phyloP scores from a whole-genome alignment of 1,284 basidiomycete genomes.

The Ganoderma resinaceum region DNA sequence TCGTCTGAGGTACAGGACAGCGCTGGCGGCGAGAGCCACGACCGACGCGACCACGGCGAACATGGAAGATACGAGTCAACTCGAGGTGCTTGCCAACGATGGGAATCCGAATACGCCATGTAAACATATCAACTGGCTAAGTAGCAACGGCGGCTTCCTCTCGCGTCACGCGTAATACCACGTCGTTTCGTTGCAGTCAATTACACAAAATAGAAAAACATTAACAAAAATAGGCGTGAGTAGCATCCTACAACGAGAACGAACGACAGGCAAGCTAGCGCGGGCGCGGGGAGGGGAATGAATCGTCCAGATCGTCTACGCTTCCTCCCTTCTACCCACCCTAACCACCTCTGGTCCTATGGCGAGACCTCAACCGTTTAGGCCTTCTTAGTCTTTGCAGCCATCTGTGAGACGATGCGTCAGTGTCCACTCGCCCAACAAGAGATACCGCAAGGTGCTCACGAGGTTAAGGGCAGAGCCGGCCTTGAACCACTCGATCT shows the following conservation, averaged over 20 bases:
- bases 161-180: slow-evolving; percentile 1
- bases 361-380: slow-evolving; percentile 1
- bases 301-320: slow-evolving; percentile 21
- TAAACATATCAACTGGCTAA: neutral
- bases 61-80: slow-evolving; percentile 3
- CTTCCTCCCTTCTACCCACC: slow-evolving; percentile 12
- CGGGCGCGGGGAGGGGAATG: slow-evolving; percentile 14
- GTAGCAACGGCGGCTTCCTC: slow-evolving; percentile 4
- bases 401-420: slow-evolving; percentile 46
- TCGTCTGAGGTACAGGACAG: neutral
- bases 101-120: neutral
- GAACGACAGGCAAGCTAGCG: slow-evolving; percentile 22
- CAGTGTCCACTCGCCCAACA: neutral
- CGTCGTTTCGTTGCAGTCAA: slow-evolving; percentile 25
- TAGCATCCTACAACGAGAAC: slow-evolving; percentile 29
- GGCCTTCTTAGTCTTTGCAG: slow-evolving; percentile 57
- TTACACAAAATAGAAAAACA: slow-evolving; percentile 27
- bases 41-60: neutral
- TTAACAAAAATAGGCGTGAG: slow-evolving; percentile 30
- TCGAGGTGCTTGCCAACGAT: neutral
- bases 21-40: slow-evolving; percentile 3
- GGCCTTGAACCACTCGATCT: slow-evolving; percentile 96
- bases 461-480: slow-evolving; percentile 88
- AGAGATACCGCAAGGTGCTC: slow-evolving; percentile 30
- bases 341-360: neutral